Base-by-base conservation (phyloP, 441 rosid genomes). In the Adansonia gregorii region DNA sequence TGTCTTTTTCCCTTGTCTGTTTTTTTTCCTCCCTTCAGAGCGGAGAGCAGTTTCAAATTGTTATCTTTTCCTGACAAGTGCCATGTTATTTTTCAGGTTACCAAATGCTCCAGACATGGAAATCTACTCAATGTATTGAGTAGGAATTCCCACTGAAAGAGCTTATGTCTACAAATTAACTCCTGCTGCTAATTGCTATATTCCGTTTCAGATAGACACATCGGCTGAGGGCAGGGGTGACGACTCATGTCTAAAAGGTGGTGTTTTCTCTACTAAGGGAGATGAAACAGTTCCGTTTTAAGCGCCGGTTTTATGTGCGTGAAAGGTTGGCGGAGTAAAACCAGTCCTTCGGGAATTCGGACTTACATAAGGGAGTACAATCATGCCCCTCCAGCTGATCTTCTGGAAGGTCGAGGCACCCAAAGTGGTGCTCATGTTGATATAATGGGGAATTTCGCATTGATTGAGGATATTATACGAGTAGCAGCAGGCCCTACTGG, bases 401-500 rank as follows among this genome's bases (percentile, higher is more conserved):
- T 85, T 19, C 81, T 87, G 6, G 88, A 87, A 64, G 90, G 88
- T 31, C 83, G 88, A 9, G 90, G 87, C 19, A 85, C 87, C 17
- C 90, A 85, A 72, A 87, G 90, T 45, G 90, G 90, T 76, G 77
- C 85, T n/a, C 88, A 87, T 74, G 88, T 87, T 55, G 88, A 87
- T 75, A 81, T 87, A 51, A 76, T 85, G 90, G 90, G 88, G 22
- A 87, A 87, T 64, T 87, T 87, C 48, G 86, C 87, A 35, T 78
- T 87, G 76, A 87, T 87, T 17, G 90, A 87, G 76, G 88, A 87
- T 77, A 51, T 87, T 55, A 60, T 87, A 9, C 80, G 88, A 67
- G 80, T 85, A 6, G 88, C 88, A 24, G 87, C 90, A 0, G 88
- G 90, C 8, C 88, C 88, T 20, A 74, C 81, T 0, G 88, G 87